Conservation (phyloP, 2,329 filamentous ascomycete genomes). For the Acarospora socialis region DNA sequence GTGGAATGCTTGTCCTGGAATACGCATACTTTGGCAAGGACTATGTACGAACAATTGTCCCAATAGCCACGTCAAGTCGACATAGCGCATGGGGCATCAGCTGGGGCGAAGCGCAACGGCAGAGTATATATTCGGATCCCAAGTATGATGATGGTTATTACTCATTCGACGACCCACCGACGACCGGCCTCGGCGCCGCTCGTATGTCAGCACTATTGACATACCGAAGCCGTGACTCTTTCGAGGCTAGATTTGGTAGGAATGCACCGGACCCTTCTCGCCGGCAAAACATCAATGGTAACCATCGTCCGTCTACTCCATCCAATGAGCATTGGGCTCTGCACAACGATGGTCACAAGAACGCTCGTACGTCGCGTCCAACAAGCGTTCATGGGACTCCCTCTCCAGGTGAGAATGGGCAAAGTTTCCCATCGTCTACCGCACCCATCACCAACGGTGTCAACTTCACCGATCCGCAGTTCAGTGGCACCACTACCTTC, state of each 20-base stretch:
- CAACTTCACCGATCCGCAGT: slow-evolving; percentile 50
- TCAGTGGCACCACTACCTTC: slow-evolving; percentile 49
- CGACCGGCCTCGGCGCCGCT: slow-evolving; percentile 76
- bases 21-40: slow-evolving; percentile 57
- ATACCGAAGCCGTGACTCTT: slow-evolving; percentile 92
- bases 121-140: slow-evolving; percentile 84
- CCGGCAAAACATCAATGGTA: slow-evolving; percentile 66
- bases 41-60: slow-evolving; percentile 39
- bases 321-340: slow-evolving; percentile 63
- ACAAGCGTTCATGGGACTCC: slow-evolving; percentile 19
- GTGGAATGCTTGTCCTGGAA: slow-evolving; percentile 43
- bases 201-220: slow-evolving; percentile 95
- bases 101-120: slow-evolving; percentile 43
- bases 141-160: slow-evolving; percentile 99
- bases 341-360: slow-evolving; percentile 67
- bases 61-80: slow-evolving; percentile 41
- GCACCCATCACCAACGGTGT: slow-evolving; percentile 17
- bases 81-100: slow-evolving; percentile 46
- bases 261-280: slow-evolving; percentile 80
- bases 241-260: slow-evolving; percentile 85
- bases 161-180: slow-evolving; percentile 68
- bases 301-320: slow-evolving; percentile 42
- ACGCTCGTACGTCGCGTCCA: slow-evolving; percentile 40
- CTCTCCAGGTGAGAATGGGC: background rate
- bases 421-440: slow-evolving; percentile 8